Evolutionary conservation across 345 rosid species (phyloP).

Genomic region (Firmiana major): DNA sequence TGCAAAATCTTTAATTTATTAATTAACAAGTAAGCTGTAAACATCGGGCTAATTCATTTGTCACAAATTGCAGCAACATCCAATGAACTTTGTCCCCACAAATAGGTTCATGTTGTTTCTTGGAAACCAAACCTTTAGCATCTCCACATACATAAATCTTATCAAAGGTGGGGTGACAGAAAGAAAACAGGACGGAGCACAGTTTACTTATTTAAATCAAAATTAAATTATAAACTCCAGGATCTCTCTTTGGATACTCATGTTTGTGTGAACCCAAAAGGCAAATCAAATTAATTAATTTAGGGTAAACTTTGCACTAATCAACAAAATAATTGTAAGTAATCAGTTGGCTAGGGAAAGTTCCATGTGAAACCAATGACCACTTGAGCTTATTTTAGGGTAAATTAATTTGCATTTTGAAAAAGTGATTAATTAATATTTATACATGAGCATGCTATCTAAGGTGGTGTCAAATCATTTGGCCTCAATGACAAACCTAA

Average conservation of each 20-base stretch:
- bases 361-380: neutral
- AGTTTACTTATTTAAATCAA: neutral
- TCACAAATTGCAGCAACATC: slow-evolving; percentile 2
- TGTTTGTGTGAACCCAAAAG: neutral
- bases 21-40: neutral
- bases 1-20: neutral
- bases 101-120: neutral
- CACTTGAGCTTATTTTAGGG: neutral
- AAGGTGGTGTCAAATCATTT: slow-evolving; percentile 30
- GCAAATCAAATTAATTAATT: neutral
- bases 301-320: neutral
- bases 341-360: slow-evolving; percentile 4
- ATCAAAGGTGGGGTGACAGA: neutral
- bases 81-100: slow-evolving; percentile 10
- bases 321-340: neutral
- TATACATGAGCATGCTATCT: neutral
- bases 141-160: neutral
- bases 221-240: neutral
- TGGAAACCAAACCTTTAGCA: neutral
- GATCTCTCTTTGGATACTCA: neutral
- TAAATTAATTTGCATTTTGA: neutral
- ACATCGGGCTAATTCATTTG: neutral
- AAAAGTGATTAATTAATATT: neutral
- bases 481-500: slow-evolving; percentile 15
- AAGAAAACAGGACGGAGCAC: neutral